Percentiles rank a stretch among this genome's conserved stretches.
Conservation (phyloP, 2,329 filamentous ascomycete species). For the Fusarium goolgardi region DNA sequence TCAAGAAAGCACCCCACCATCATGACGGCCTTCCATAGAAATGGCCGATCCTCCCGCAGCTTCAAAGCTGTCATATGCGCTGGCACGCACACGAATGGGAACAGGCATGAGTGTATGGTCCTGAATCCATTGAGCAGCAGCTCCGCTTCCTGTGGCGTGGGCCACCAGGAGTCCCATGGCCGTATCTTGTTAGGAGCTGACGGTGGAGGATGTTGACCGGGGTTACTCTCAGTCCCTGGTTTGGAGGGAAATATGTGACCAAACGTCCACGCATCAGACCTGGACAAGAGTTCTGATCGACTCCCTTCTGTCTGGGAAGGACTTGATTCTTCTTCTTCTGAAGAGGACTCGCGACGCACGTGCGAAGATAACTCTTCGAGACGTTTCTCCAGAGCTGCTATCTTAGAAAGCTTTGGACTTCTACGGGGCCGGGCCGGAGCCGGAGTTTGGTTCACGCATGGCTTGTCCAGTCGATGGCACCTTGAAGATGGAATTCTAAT, state of each 20-base stretch:
- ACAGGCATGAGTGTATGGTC: conserved; percentile 51
- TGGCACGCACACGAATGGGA: conserved; percentile 61
- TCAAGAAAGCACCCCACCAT: conserved; percentile 58
- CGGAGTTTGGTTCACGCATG: conserved; percentile 60
- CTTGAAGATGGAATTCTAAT: conserved; percentile 46
- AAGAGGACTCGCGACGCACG: conserved; percentile 50
- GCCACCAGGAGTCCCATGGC: conserved; percentile 55
- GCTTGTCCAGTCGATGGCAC: conserved; percentile 61
- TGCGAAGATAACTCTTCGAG: conserved; percentile 62
- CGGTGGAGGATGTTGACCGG: conserved; percentile 20
- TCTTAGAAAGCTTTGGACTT: conserved; percentile 59
- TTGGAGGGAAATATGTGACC: conserved; percentile 53
- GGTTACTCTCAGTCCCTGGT: conserved; percentile 13
- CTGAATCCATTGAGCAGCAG: conserved; percentile 54
- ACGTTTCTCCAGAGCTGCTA: conserved; percentile 63
- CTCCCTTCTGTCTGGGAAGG: conserved; percentile 17
- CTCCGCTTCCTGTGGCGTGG: conserved; percentile 56
- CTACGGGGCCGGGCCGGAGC: conserved; percentile 62
- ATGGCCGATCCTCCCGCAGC: conserved; percentile 55
- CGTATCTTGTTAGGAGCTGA: conserved; percentile 27
- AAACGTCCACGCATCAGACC: conserved; percentile 42
- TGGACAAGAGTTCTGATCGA: conserved; percentile 14
- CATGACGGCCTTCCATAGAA: conserved; percentile 64
- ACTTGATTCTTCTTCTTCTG: conserved; percentile 15
- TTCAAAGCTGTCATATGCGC: conserved; percentile 51